Percentiles rank a stretch among this genome's conserved stretches.
Evolutionary conservation across 2,329 filamentous ascomycete species (phyloP).

Genomic region (Botrytis squamosa): DNA sequence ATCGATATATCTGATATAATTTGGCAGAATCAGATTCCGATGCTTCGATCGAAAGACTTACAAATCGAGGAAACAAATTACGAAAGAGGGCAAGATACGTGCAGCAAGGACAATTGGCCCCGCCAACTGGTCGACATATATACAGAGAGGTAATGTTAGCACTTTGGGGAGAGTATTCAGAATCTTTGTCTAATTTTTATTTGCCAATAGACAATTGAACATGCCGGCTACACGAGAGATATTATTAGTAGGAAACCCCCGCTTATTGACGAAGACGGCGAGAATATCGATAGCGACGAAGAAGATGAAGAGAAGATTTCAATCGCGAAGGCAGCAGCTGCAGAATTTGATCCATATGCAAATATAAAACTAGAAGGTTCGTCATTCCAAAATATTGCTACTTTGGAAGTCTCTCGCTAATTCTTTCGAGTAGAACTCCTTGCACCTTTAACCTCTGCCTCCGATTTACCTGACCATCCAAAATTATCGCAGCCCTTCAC

Average conservation of each 20-base stretch:
- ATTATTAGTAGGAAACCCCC: conserved; percentile 74
- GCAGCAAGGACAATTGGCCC: conserved; percentile 66
- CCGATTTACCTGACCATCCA: conserved; percentile 72
- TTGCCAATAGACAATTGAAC: conserved; percentile 62
- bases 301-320: conserved; percentile 63
- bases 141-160: conserved; percentile 64
- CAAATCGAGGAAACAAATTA: conserved; percentile 76
- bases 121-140: conserved; percentile 61
- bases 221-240: conserved; percentile 68
- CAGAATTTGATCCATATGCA: conserved; percentile 72
- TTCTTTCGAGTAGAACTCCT: conserved; percentile 58
- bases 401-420: conserved; percentile 26
- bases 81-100: conserved; percentile 73
- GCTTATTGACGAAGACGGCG: conserved; percentile 74
- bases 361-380: conserved; percentile 69
- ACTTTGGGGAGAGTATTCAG: not conserved
- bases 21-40: conserved; percentile 73
- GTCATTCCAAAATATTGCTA: conserved; percentile 35
- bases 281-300: conserved; percentile 71
- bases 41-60: conserved; percentile 64
- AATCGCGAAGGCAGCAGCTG: conserved; percentile 55
- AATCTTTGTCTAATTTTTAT: not conserved
- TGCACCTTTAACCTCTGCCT: conserved; percentile 70
- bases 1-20: conserved; percentile 23
- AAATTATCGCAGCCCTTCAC: conserved; percentile 73